Percentiles rank a stretch among this genome's conserved stretches.
These are phyloP conservation scores for Mycena metata DNA, from an alignment of 768 basidiomycete species.

Conservation along the genomic window DNA sequence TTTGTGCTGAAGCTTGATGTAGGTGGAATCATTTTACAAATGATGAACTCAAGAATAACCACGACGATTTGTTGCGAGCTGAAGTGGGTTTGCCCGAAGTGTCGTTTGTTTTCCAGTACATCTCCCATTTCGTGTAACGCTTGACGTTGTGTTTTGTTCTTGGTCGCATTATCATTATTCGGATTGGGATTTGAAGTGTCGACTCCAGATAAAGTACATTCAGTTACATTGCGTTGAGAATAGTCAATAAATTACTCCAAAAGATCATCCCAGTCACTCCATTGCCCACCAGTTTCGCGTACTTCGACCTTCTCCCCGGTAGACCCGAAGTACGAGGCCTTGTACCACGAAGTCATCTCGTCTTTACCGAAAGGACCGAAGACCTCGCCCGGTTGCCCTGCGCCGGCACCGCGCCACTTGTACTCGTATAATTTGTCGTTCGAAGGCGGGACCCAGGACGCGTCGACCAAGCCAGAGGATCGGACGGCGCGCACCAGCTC, in stretches of 20 bases:
- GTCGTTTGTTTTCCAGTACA: constrained; percentile 97
- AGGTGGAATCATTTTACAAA: constrained; percentile 99
- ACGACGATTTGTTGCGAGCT: constrained; percentile 94
- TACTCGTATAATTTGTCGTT: constrained; percentile 86
- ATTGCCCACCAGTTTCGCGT: constrained; percentile 74
- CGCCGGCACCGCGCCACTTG: constrained; percentile 76
- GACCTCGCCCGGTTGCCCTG: constrained; percentile 60
- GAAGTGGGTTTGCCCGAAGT: constrained; percentile 88
- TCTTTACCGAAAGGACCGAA: constrained; percentile 89
- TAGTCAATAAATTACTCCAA: constrained; percentile 55
- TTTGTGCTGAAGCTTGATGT: constrained; percentile 7
- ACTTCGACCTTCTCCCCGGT: constrained; percentile 85
- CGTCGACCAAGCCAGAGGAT: constrained; percentile 75
- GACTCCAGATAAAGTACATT: constrained; percentile 11
- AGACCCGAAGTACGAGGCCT: constrained; percentile 85
- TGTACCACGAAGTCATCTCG: constrained; percentile 85
- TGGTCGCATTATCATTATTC: constrained; percentile 3
- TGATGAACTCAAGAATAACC: constrained; percentile 87
- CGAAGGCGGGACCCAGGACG: constrained; percentile 81
- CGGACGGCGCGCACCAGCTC: constrained; percentile 85
- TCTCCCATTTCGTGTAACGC: constrained; percentile 74
- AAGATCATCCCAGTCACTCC: constrained; percentile 80
- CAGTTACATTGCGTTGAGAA: constrained; percentile 21
- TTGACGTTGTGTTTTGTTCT: constrained; percentile 18
- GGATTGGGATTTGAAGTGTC: background rate